Percentiles rank a stretch among this genome's conserved stretches.
Evolutionary conservation across 352 stramenopile species (phyloP).

Genomic region (Globisporangium paddicum): DNA sequence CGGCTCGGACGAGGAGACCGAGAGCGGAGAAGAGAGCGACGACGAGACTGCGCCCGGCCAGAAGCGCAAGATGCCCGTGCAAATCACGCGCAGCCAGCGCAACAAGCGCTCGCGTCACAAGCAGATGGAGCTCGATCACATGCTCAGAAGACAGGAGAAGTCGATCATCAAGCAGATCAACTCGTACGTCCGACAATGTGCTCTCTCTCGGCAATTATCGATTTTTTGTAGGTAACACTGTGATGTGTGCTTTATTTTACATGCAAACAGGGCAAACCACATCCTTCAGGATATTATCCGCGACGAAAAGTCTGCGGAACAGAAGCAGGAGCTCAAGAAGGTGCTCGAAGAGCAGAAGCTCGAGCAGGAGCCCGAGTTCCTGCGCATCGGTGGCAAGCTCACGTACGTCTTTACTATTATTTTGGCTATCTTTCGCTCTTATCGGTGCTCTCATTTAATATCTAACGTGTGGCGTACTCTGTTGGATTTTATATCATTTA

Average conservation of each 20-base stretch:
- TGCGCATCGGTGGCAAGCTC: conserved; percentile 69
- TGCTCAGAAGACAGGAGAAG: conserved; percentile 56
- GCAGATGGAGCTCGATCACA: conserved; percentile 69
- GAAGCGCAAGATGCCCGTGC: conserved; percentile 40
- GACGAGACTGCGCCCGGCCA: conserved; percentile 25
- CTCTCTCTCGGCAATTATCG: no score
- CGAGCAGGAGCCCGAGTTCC: conserved; percentile 53
- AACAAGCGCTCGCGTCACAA: conserved; percentile 82
- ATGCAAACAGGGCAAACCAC: conserved; percentile 42
- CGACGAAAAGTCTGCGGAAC: conserved; percentile 51
- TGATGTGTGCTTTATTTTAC: conserved; percentile 7
- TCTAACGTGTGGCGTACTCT: conserved; percentile 2
- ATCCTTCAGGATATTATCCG: conserved; percentile 68
- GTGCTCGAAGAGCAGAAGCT: conserved; percentile 73
- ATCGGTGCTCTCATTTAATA: no score
- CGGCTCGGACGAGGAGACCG: conserved; percentile 39
- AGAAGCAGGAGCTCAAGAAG: conserved; percentile 78
- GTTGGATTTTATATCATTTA: neutral
- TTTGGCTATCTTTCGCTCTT: neutral
- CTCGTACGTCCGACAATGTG: conserved; percentile 33
- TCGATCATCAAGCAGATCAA: conserved; percentile 87
- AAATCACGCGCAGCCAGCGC: conserved; percentile 64
- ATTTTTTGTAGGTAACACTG: neutral
- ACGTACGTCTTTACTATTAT: conserved; percentile 32
- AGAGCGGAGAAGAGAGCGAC: conserved; percentile 27